These are phyloP conservation scores for Beauveria medogensis DNA, from an alignment of 2,329 filamentous ascomycete genomes.

Conservation along the genomic window DNA sequence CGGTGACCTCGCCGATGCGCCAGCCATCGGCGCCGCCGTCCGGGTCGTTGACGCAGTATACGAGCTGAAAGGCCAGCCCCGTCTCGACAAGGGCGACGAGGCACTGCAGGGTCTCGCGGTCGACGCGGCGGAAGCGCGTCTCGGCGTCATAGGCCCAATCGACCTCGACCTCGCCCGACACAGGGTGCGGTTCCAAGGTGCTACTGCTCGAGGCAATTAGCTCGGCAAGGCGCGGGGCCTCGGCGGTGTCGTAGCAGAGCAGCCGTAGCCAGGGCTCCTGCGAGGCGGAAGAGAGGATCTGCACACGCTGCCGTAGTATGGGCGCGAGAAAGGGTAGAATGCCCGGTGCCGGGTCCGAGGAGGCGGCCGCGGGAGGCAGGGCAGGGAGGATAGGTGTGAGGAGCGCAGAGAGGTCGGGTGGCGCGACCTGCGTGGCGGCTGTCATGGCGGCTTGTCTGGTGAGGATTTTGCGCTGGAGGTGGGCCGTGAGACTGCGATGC, in stretches of 20 bases:
- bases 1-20: conserved; percentile 63
- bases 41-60: conserved; percentile 61
- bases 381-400: conserved; percentile 51
- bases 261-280: conserved; percentile 66
- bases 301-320: conserved; percentile 57
- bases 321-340: conserved; percentile 55
- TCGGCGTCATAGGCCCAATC: conserved; percentile 59
- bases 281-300: conserved; percentile 52
- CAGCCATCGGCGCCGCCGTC: conserved; percentile 56
- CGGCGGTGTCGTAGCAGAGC: conserved; percentile 58
- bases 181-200: conserved; percentile 68
- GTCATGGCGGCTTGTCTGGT: conserved; percentile 1
- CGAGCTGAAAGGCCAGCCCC: conserved; percentile 54
- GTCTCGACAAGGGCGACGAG: conserved; percentile 55
- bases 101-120: conserved; percentile 67
- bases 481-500: not conserved
- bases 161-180: conserved; percentile 71
- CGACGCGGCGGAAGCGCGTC: conserved; percentile 58
- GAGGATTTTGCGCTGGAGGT: conserved; percentile 18
- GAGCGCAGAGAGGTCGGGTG: conserved; percentile 40
- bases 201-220: conserved; percentile 47
- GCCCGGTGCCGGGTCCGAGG: conserved; percentile 46
- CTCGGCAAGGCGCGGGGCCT: conserved; percentile 49
- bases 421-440: conserved; percentile 17
- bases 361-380: conserved; percentile 50